Base-by-base conservation (phyloP, 495 filamentous ascomycete genomes). In the Penicillium tannophilum region DNA sequence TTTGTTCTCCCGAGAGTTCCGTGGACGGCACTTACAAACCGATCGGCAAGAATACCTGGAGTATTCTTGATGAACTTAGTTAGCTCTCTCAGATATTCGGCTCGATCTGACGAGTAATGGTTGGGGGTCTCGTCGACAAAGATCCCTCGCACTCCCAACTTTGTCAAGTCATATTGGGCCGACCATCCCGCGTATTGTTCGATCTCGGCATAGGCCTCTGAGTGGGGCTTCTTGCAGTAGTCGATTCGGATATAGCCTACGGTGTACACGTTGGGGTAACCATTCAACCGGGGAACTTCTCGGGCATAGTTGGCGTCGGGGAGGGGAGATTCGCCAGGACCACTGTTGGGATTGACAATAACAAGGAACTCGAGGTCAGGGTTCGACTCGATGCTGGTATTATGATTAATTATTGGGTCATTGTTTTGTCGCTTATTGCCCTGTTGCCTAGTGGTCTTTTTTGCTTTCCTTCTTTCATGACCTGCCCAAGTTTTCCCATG, bases 211-310 rank as follows among this genome's bases (percentile, higher is more conserved):
- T 41, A 39, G n/a, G 49, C 10, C 16, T 20, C 17, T 3, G 30
- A 41, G 49, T 41, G 49, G 49, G 49, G 49, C 49, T 52, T 52
- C 8, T 24, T 52, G 49, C 49, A 52, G 49, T 52, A 52, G 49
- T 52, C 49, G 49, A 52, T 52, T 39, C 49, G 49, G n/a, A 52
- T 23, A 16, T 52, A 52, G 31, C 49, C 49, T 31, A 52, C 35
- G 31, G 49, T 52, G 35, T 52, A 39, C 19, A 52, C 49, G 31
- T 52, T 52, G 31, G 30, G 17, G 14, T 36, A 52, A 0, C n/a
- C n/a, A 41, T 52, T 52, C 17, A 52, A 26, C 6, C 49, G 49
- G n/a, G 49, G 49, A 23, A 52, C 17, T 52, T 52, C 49, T 26
- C 49, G 49, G 2, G 49, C 20, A 41, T 52, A 52, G 16, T 52